These are phyloP conservation scores for Papiliotrema laurentii DNA, from an alignment of 1,284 basidiomycete genomes.

Conservation along the genomic window DNA sequence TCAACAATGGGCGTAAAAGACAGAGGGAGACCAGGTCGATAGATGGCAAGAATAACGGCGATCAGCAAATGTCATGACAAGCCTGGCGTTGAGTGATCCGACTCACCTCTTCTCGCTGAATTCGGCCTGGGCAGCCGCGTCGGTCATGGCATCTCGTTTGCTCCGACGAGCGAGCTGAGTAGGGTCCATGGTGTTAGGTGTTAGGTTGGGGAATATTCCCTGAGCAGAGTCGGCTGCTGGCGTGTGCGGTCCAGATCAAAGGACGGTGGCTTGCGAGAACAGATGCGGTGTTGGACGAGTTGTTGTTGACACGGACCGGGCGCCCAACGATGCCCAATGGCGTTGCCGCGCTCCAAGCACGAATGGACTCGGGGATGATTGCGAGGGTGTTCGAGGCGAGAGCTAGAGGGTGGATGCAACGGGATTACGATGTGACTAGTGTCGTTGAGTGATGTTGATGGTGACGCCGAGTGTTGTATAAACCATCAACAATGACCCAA, in stretches of 20 bases:
- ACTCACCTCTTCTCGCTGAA: constrained; percentile 85
- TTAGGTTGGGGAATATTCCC: too few species aligned
- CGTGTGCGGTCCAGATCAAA: neutral
- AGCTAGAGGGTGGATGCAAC: neutral
- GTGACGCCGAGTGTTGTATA: too few species aligned
- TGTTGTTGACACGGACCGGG: neutral
- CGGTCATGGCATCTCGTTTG: constrained; percentile 35
- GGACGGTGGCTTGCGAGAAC: neutral
- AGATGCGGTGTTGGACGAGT: neutral
- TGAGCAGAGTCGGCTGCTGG: neutral
- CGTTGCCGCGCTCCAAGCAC: too few species aligned
- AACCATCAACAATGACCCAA: too few species aligned
- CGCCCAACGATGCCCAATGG: too few species aligned
- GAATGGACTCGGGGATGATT: too few species aligned
- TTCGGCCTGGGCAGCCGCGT: constrained; percentile 83
- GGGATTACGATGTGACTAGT: neutral
- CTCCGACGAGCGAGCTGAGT: constrained; percentile 27
- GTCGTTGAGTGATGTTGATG: neutral
- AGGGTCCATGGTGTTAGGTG: constrained; percentile 31
- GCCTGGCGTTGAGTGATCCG: constrained; percentile 4
- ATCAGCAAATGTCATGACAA: neutral
- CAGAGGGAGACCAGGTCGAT: neutral
- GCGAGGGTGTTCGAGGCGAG: too few species aligned
- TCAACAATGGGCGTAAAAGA: neutral
- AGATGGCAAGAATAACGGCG: neutral